These are phyloP conservation scores for Helicocarpus griseus DNA, from an alignment of 2,329 filamentous ascomycete genomes.

Conservation along the genomic window DNA sequence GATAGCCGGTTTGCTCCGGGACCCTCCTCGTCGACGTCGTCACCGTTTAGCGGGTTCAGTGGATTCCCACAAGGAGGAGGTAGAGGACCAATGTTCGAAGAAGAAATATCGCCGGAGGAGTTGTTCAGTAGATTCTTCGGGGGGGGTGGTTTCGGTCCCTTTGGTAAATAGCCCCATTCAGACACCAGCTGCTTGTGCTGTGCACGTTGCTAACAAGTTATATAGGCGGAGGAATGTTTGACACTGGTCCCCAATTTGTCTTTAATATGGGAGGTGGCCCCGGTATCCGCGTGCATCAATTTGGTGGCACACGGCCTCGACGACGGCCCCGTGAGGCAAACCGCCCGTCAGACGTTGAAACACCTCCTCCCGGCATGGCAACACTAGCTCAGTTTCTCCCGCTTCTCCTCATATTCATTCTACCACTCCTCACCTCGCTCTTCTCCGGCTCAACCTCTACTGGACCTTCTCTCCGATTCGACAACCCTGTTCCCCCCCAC, in stretches of 20 bases:
- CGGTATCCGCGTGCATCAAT: slow-evolving; percentile 88
- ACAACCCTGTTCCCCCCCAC: slow-evolving; percentile 58
- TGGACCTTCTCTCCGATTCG: slow-evolving; percentile 67
- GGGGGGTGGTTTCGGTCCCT: slow-evolving; percentile 53
- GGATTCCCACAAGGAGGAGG: slow-evolving; percentile 35
- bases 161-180: slow-evolving; percentile 43
- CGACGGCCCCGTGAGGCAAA: slow-evolving; percentile 61
- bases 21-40: slow-evolving; percentile 30
- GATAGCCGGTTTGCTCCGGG: slow-evolving; percentile 68
- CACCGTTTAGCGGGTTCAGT: slow-evolving; percentile 36
- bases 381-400: slow-evolving; percentile 69
- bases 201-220: slow-evolving; percentile 4
- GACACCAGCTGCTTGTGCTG: neutral
- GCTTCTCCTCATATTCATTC: slow-evolving; percentile 78
- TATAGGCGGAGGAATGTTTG: slow-evolving; percentile 50
- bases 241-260: slow-evolving; percentile 76
- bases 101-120: slow-evolving; percentile 92
- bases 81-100: slow-evolving; percentile 61
- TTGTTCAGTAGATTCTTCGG: slow-evolving; percentile 97
- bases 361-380: slow-evolving; percentile 41
- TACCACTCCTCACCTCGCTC: slow-evolving; percentile 71
- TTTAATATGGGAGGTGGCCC: slow-evolving; percentile 92
- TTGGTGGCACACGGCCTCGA: slow-evolving; percentile 70
- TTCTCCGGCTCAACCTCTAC: slow-evolving; percentile 52
- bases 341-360: slow-evolving; percentile 42